Evolutionary conservation across 148 eudicot species (phyloP), one percentile per base, ranked within the genome.

Genomic region (Oxyria digyna): DNA sequence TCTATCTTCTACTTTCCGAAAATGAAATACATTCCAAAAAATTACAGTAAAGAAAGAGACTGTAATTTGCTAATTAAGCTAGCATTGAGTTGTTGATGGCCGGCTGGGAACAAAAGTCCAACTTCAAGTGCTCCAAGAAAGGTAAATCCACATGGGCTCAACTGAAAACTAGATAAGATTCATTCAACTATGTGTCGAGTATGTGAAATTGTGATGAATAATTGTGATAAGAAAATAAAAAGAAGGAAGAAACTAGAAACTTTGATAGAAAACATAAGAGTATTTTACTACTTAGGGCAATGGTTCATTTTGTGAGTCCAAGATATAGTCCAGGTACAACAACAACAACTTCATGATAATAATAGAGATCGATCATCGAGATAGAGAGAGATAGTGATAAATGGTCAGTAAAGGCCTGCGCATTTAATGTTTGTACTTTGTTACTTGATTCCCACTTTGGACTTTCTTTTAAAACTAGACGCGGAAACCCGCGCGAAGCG

Each of bases 121-220:
- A 59, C n/a, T 59, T 59, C 10, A 4, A 31, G 38, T 59, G 38
- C 38, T 59, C 18, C 38, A 57, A 29, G 65, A 59, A 59, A 59
- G 65, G 37, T 15, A 59, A 20, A 59, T 27, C 3, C 38, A 59
- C 38, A 59, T 59, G 65, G 38, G 20, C 65, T 29, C 65, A 59
- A 59, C 65, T 59, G 13, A 31, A 8, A 59, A 29, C 20, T 31
- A 38, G 65, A 59, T 59, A 59, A 59, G 65, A 59, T 59, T 31
- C 9, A 27, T 29, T 10, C 37, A 15, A n/a, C n/a, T 31, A 29
- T 15, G 4, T 1, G 29, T 7, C 21, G 21, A 8, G 8, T 8
- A 10, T 49, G 9, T 1, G 29, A 3, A 14, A 24, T 52, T 59
- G 65, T 12, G 15, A 14, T 57, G n/a, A 11, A 26, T 57, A 26